A percentile compares a stretch with the other conserved stretches of the same genome.
These are phyloP conservation scores for Nigrospora sphaerica DNA, from an alignment of 2,329 filamentous ascomycete species.

Conservation along the genomic window DNA sequence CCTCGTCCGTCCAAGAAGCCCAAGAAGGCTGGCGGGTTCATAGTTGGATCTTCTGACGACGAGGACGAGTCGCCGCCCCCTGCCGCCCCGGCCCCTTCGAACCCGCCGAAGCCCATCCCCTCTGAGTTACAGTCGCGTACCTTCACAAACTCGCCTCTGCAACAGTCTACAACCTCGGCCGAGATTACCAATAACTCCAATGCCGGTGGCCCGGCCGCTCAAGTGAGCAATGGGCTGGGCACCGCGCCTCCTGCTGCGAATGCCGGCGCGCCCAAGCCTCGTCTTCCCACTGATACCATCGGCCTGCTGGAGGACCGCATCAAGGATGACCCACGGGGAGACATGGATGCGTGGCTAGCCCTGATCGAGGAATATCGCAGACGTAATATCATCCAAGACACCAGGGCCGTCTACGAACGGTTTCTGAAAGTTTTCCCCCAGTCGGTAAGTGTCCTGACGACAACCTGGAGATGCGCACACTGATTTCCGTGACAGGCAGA, in stretches of 20 bases:
- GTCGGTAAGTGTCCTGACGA: slow-evolving; percentile 58
- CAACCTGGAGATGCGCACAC: slow-evolving; percentile 21
- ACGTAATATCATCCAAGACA: slow-evolving; percentile 75
- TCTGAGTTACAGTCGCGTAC: slow-evolving; percentile 11
- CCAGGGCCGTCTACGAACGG: slow-evolving; percentile 72
- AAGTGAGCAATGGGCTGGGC: slow-evolving; percentile 7
- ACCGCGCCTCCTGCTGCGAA: background rate
- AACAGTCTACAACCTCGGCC: slow-evolving; percentile 13
- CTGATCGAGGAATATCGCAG: slow-evolving; percentile 80
- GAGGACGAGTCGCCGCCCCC: slow-evolving; percentile 33
- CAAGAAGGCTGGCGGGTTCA: slow-evolving; percentile 52
- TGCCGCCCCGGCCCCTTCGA: slow-evolving; percentile 6
- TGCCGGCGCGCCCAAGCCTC: slow-evolving; percentile 12
- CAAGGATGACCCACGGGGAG: slow-evolving; percentile 85
- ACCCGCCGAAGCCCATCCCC: slow-evolving; percentile 14
- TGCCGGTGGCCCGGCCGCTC: slow-evolving; percentile 4
- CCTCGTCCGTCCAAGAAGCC: slow-evolving; percentile 45
- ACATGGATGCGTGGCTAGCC: slow-evolving; percentile 84
- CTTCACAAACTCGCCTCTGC: slow-evolving; percentile 15
- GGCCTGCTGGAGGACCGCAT: slow-evolving; percentile 84
- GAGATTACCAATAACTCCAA: slow-evolving; percentile 5
- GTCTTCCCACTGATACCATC: slow-evolving; percentile 60
- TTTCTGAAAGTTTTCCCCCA: slow-evolving; percentile 86
- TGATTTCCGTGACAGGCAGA: slow-evolving; percentile 58
- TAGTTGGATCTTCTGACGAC: slow-evolving; percentile 53